Evolutionary conservation across 345 rosid species (phyloP).

Genomic region (Gynandropsis gynandra): DNA sequence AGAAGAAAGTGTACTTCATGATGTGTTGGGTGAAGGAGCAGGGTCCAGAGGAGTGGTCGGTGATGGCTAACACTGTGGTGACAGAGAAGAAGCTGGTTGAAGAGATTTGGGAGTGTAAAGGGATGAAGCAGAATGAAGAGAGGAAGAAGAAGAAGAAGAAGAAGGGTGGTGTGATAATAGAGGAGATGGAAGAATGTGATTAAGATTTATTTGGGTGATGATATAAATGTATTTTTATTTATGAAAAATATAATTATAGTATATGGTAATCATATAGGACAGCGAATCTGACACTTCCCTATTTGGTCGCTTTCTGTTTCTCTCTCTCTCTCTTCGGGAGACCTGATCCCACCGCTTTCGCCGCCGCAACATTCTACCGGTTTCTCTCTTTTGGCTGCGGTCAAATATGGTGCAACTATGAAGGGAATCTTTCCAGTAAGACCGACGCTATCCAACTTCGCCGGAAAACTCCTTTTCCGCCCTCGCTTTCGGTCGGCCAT

Average conservation of each 20-base stretch:
- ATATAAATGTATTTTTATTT: too few species aligned
- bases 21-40: conserved; percentile 95
- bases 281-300: too few species aligned
- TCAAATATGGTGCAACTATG: conserved; percentile 18
- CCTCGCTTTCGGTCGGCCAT: conserved; percentile 32
- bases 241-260: too few species aligned
- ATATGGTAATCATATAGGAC: too few species aligned
- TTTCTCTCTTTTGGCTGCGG: too few species aligned
- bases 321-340: too few species aligned
- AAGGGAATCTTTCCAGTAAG: conserved; percentile 17
- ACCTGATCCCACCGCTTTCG: too few species aligned
- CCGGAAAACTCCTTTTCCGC: conserved; percentile 26
- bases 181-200: conserved; percentile 47
- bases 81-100: conserved; percentile 46
- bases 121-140: conserved; percentile 22
- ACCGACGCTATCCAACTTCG: conserved; percentile 13
- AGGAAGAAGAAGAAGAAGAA: too few species aligned
- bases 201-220: too few species aligned
- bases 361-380: too few species aligned
- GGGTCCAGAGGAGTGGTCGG: conserved; percentile 50
- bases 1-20: conserved; percentile 66
- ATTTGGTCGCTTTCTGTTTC: too few species aligned
- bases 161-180: conserved; percentile 43
- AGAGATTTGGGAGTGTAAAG: conserved; percentile 27
- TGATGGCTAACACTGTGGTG: conserved; percentile 40